Base-by-base conservation (phyloP, 1,139 yeast genomes). In the Nakaseomyces uthaithaninus region DNA sequence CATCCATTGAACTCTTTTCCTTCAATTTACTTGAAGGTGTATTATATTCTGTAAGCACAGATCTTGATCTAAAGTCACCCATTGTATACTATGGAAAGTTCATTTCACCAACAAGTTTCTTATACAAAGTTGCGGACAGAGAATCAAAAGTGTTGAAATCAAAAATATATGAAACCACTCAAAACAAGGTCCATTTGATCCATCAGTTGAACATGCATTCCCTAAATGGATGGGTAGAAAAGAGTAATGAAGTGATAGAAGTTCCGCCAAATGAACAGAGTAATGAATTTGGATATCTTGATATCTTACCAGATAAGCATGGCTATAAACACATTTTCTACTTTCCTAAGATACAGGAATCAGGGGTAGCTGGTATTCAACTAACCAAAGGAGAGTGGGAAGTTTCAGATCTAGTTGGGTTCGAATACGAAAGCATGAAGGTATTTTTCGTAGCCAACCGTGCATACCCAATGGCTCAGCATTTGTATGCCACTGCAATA, bases 331-430 rank as follows among this genome's bases (percentile, higher is more conserved):
- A 85, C 52, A 60, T 91, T 36, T 94, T 80, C 1, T 72, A 74
- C 46, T 89, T 78, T 53, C 67, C 74, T 9, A 65, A 70, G 3
- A 66, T 75, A 1, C 60, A 64, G 2, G 52, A 77, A 1, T 40
- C 62, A 0, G 59, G 59, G 6, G 15, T 11, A n/a, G 25, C n/a
- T 7, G 81, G 83, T 4, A 57, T 58, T 5, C 66, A 61, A 36
- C 58, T 86, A 27, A 79, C 94, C 0, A 52, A 68, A 1, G 79
- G 81, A 10, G 62, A 70, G 2, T 86, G 86, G 89, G 94, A 81
- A 51, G 80, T 81, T 3, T 68, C 71, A 10, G 71, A 70, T 16
- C 71, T 80, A 1, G 57, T 78, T 1, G 74, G 74, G 0, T 81
- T 72, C 51, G 80, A 85, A 49, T 50, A 60, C 9, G 66, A 63